Conservation (phyloP, 2,329 filamentous ascomycete species). For the Stagonosporopsis cucurbitacearum region DNA sequence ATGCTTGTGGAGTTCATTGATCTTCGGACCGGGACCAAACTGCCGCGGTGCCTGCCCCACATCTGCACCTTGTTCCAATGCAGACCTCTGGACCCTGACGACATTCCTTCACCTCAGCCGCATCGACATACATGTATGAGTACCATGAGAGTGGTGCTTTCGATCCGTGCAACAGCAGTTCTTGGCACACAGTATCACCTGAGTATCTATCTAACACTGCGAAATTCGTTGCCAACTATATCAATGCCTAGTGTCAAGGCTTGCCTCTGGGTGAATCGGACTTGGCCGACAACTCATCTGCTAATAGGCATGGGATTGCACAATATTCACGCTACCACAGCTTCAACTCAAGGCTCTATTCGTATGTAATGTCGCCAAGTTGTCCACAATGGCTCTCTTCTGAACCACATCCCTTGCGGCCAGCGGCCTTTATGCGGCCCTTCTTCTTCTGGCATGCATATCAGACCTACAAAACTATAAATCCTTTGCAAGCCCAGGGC, state of each 20-base stretch:
- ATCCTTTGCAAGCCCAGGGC: neutral
- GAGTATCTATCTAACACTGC: too few species aligned
- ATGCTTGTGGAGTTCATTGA: conserved; percentile 13
- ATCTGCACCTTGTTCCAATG: neutral
- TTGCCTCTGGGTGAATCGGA: too few species aligned
- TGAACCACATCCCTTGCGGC: conserved; percentile 11
- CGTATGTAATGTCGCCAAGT: neutral
- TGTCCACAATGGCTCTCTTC: neutral
- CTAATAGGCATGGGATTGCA: too few species aligned
- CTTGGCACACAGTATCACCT: too few species aligned
- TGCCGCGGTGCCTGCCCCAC: conserved; percentile 14
- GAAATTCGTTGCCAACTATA: too few species aligned
- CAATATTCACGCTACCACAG: neutral
- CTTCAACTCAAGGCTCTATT: neutral
- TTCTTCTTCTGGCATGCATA: neutral
- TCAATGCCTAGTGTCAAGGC: too few species aligned
- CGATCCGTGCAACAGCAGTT: too few species aligned
- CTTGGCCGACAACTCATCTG: too few species aligned
- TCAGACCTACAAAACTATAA: neutral
- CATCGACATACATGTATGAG: too few species aligned
- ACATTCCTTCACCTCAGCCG: too few species aligned
- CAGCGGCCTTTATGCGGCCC: neutral
- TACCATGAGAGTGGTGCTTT: too few species aligned
- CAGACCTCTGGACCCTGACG: neutral
- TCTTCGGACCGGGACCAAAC: conserved; percentile 8